Evolutionary conservation across 768 basidiomycete species (phyloP).

Genomic region (Porphyrellus cyaneotinctus): DNA sequence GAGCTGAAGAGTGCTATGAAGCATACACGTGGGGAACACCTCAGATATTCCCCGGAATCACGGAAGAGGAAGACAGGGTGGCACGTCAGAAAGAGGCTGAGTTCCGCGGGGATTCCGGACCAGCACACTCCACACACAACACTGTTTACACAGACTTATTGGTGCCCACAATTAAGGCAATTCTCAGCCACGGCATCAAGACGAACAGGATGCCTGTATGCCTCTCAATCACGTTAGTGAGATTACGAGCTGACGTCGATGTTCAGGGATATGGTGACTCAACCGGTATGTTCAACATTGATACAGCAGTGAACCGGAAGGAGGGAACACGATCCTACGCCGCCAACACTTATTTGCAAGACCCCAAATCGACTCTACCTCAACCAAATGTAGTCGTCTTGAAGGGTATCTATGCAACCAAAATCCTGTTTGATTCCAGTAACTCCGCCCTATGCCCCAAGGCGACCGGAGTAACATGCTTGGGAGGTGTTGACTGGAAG

Average conservation of each 20-base stretch:
- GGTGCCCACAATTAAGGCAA: constrained; percentile 10
- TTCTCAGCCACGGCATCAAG: constrained; percentile 8
- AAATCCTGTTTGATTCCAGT: constrained; percentile 8
- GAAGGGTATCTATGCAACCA: constrained; percentile 8
- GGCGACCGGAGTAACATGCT: constrained; percentile 10
- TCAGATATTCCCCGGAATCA: constrained; percentile 14
- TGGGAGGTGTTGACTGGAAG: constrained; percentile 9
- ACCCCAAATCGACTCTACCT: constrained; percentile 8
- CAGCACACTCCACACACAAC: constrained; percentile 16
- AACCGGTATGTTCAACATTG: constrained; percentile 19
- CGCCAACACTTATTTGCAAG: constrained; percentile 13
- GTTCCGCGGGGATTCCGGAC: constrained; percentile 11
- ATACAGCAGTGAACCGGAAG: constrained; percentile 14
- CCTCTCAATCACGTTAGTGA: not conserved
- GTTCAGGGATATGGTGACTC: constrained; percentile 11
- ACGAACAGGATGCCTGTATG: constrained; percentile 13
- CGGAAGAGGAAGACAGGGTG: constrained; percentile 6
- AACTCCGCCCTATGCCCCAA: not conserved
- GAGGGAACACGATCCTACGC: constrained; percentile 17
- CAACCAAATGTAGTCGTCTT: constrained; percentile 10
- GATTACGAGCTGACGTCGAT: not conserved
- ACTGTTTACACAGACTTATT: constrained; percentile 12
- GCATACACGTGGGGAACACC: constrained; percentile 8
- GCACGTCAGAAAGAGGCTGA: constrained; percentile 7
- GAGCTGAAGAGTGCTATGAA: constrained; percentile 9